Base-by-base conservation (phyloP, 2,329 filamentous ascomycete species). In the Stachybotrys chartarum region DNA sequence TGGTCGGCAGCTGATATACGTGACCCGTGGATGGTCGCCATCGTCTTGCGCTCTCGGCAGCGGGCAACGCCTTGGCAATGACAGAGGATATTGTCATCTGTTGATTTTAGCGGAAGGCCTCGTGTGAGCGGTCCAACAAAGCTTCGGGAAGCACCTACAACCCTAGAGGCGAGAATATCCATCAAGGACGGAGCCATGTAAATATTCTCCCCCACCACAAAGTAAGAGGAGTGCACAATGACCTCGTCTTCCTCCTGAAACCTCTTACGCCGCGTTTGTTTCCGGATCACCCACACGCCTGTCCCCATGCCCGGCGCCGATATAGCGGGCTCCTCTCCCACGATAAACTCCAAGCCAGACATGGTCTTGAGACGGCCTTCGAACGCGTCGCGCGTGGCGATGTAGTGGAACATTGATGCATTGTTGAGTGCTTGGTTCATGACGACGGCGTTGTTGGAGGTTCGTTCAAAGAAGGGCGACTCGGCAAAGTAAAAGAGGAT, bases 241-340 rank as follows among this genome's bases (percentile, higher is more conserved):
- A 87, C 75, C 57, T 85, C 82, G 60, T 85, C 83, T 30, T 83
- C 79, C 14, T 76, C 72, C 6, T 75, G 74, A 46, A 77, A 74
- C 14, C 77, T 73, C 70, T 85, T 85, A 57, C 80, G 76, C 52
- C 85, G 74, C 30, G 79, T 83, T 70, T 88, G 85, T 73, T 87
- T 87, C 64, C 83, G 79, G 61, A 88, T 86, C 31, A 87, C 81
- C 84, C 84, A 88, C 8, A 87, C 83, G 31, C 84, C 84, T 0
- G 84, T 86, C 50, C 84, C 84, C 46, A 81, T 84, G n/a, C 82
- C 82, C 0, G 82, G 82, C 0, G 77, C 80, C 63, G 79, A 83
- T 68, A 86, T 83, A 31, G 82, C 82, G 1, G 83, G 84, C 60
- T 85, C 82, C 64, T 86, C 80, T 44, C 82, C 82, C 53, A 88